Percentiles rank a stretch among this genome's conserved stretches.
Conservation (phyloP, 768 basidiomycete genomes). For the Mycena latifolia region DNA sequence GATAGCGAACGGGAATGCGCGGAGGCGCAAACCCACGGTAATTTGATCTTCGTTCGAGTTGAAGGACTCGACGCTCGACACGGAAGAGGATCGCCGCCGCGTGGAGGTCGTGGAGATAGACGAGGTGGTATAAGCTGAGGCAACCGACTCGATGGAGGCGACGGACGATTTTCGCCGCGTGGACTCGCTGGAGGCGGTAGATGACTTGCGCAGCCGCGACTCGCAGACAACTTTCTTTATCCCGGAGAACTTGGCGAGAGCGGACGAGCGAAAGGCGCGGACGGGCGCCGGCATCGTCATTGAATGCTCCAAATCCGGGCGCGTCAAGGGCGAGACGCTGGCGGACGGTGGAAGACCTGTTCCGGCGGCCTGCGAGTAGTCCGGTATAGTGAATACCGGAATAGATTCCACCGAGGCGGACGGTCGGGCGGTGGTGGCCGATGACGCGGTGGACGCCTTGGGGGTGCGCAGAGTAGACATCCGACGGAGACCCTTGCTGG, state of each 20-base stretch:
- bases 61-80: constrained; percentile 8
- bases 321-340: constrained; percentile 15
- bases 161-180: too few species aligned
- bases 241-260: background rate
- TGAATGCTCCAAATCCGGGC: constrained; percentile 1
- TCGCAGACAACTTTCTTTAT: background rate
- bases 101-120: background rate
- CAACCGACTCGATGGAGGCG: background rate
- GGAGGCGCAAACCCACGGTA: background rate
- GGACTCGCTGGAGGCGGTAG: background rate
- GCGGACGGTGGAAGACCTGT: background rate
- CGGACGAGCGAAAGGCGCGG: constrained; percentile 1
- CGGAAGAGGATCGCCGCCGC: constrained; percentile 8
- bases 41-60: constrained; percentile 7
- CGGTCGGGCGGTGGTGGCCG: background rate
- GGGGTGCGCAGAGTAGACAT: constrained; percentile 7
- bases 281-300: constrained; percentile 21
- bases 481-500: constrained; percentile 15
- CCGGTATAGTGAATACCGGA: constrained; percentile 20
- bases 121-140: background rate
- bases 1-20: background rate
- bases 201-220: background rate
- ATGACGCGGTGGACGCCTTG: background rate
- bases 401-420: constrained; percentile 16
- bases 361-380: constrained; percentile 1